phyloP scores from a whole-genome alignment of 2,329 filamentous ascomycete species.

The Trichoderma sp. region DNA sequence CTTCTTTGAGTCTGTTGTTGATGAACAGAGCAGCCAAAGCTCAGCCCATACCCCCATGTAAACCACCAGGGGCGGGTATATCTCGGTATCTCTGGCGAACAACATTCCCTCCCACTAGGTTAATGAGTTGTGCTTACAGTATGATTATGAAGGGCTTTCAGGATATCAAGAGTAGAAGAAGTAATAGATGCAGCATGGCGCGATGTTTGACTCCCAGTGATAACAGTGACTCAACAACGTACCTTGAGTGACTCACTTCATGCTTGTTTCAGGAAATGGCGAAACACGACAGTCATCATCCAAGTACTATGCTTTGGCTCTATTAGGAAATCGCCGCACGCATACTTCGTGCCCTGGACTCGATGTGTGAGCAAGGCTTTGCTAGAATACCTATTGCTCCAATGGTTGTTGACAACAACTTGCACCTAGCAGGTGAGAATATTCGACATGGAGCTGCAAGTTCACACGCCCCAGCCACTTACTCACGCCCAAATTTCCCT shows the following conservation, averaged over 20 bases:
- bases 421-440: not conserved
- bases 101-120: not conserved
- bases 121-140: not conserved
- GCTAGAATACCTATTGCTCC: not conserved
- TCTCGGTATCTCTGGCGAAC: not conserved
- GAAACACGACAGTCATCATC: not conserved
- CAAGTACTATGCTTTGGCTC: not conserved
- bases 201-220: not conserved
- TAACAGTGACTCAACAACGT: not conserved
- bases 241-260: not conserved
- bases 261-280: not conserved
- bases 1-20: not conserved
- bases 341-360: not conserved
- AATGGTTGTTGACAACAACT: not conserved
- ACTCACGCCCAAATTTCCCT: constrained; percentile 5
- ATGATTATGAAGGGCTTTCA: not conserved
- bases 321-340: not conserved
- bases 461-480: not conserved
- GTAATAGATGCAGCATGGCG: not conserved
- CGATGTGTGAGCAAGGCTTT: not conserved
- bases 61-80: not conserved
- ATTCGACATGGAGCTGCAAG: not conserved
- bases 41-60: not conserved
- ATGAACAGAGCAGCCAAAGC: not conserved
- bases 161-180: not conserved